Conservation (phyloP, 148 eudicot species). For the Diospyros kaki region DNA sequence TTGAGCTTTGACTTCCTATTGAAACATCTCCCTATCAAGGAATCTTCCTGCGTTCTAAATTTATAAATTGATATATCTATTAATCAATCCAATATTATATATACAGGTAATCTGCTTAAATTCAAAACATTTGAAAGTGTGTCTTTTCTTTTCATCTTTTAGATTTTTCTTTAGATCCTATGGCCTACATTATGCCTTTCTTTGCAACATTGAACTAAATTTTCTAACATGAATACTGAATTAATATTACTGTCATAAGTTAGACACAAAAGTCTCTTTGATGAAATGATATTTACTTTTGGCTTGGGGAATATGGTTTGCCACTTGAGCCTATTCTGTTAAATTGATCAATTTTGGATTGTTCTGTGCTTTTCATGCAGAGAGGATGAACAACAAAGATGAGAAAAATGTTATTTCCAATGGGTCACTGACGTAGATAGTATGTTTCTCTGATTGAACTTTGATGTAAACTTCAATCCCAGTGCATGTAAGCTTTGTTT, state of each 20-base stretch:
- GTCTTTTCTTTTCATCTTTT: not conserved
- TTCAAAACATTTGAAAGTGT: not conserved
- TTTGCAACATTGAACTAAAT: not conserved
- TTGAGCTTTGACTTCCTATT: too few relatives aligned
- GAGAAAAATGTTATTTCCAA: constrained; percentile 1
- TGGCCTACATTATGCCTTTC: not conserved
- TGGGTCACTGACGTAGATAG: constrained; percentile 5
- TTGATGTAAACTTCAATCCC: not conserved
- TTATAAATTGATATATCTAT: too few relatives aligned
- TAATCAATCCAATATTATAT: too few relatives aligned
- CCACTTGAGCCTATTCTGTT: not conserved
- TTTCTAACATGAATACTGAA: too few relatives aligned
- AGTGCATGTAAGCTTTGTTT: not conserved
- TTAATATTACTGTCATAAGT: not conserved
- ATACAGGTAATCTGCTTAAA: too few relatives aligned
- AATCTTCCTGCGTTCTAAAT: too few relatives aligned
- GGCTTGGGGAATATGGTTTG: not conserved
- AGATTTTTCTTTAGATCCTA: too few relatives aligned
- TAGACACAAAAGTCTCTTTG: not conserved
- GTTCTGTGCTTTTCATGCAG: not conserved
- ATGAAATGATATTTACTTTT: not conserved
- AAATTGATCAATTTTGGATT: not conserved
- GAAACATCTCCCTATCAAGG: too few relatives aligned
- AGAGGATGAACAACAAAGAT: not conserved
- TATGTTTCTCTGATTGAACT: not conserved